A percentile compares a stretch with the other conserved stretches of the same genome.
Conservation (phyloP, 768 basidiomycete species). For the Calocybe gangraenosa region DNA sequence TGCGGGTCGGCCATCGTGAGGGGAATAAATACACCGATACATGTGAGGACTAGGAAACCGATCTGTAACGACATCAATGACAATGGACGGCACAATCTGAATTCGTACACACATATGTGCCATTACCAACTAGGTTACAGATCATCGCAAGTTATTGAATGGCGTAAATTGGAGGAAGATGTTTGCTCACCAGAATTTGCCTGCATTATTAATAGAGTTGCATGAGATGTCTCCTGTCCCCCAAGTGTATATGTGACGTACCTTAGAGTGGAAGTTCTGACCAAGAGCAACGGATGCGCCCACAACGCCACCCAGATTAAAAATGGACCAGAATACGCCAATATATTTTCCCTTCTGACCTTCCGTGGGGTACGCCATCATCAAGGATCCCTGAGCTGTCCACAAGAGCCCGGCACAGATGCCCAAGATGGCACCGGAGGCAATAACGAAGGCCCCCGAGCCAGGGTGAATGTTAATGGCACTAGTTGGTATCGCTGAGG, state of each 20-base stretch:
- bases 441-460: slow-evolving; percentile 65
- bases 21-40: slow-evolving; percentile 64
- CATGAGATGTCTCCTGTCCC: not conserved
- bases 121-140: slow-evolving; percentile 54
- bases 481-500: slow-evolving; percentile 30
- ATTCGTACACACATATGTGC: slow-evolving; percentile 60
- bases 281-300: slow-evolving; percentile 75
- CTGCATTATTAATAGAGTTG: slow-evolving; percentile 24
- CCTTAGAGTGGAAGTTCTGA: slow-evolving; percentile 60
- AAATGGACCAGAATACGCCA: slow-evolving; percentile 79
- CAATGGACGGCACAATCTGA: not conserved
- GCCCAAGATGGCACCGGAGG: slow-evolving; percentile 70
- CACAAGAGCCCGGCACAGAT: slow-evolving; percentile 70
- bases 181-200: slow-evolving; percentile 33
- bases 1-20: slow-evolving; percentile 67
- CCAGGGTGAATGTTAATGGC: slow-evolving; percentile 65
- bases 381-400: slow-evolving; percentile 80
- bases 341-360: slow-evolving; percentile 76
- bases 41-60: slow-evolving; percentile 71
- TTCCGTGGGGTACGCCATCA: slow-evolving; percentile 83
- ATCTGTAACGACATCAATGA: slow-evolving; percentile 41
- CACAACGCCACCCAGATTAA: slow-evolving; percentile 79
- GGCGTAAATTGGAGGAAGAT: not conserved
- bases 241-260: slow-evolving; percentile 22
- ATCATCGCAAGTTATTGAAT: not conserved